Conservation (phyloP, 345 rosid species). For the Gossypium ekmanianum region DNA sequence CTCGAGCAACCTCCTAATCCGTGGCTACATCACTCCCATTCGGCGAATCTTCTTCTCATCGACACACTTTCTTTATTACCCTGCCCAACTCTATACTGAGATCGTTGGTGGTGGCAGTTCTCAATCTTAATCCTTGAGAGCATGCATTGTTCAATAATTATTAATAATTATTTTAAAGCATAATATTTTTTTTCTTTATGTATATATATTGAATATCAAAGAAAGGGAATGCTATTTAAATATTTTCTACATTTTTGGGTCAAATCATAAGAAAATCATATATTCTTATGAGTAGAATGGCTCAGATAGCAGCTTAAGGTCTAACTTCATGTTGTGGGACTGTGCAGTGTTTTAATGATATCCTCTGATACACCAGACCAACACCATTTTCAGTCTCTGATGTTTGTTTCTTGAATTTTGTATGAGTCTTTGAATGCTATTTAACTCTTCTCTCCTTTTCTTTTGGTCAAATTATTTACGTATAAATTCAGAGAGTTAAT, state of each 20-base stretch:
- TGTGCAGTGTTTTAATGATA: background rate
- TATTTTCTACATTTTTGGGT: background rate
- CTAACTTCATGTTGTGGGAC: background rate
- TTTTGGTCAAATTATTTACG: background rate
- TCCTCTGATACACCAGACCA: background rate
- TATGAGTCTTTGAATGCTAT: background rate
- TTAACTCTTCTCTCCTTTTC: background rate
- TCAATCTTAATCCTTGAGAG: too few species aligned
- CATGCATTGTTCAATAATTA: too few species aligned
- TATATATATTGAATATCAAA: too few species aligned
- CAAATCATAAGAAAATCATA: background rate
- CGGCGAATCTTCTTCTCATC: too few species aligned
- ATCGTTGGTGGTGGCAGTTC: too few species aligned
- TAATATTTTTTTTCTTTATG: too few species aligned
- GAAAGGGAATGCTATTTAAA: background rate
- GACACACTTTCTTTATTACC: too few species aligned
- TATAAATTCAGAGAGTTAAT: conserved; percentile 67
- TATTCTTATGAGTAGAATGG: background rate
- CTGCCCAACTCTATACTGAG: too few species aligned
- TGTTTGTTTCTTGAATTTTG: background rate
- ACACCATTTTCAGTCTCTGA: background rate
- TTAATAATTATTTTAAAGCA: too few species aligned
- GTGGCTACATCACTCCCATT: too few species aligned
- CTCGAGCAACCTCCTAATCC: too few species aligned
- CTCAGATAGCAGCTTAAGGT: background rate